phyloP scores from a whole-genome alignment of 345 rosid species.

The Combretum micranthum region DNA sequence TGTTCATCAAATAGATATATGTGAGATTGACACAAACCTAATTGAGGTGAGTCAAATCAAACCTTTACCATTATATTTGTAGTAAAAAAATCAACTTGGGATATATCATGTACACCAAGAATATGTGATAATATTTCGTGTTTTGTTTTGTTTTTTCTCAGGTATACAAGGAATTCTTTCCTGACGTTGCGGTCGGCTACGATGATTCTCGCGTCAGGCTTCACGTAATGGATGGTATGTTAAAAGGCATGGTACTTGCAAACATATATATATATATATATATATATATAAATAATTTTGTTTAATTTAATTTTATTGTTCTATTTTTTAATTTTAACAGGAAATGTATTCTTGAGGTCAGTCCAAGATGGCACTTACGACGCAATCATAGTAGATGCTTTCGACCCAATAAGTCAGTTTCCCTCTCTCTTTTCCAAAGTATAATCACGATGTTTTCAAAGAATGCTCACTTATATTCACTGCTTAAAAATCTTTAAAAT shows the following conservation, averaged over 20 bases:
- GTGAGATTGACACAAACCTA: conserved; percentile 66
- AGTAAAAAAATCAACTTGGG: no score
- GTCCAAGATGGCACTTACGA: conserved; percentile 47
- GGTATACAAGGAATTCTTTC: conserved; percentile 67
- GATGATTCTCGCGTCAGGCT: conserved; percentile 61
- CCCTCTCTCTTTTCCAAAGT: not conserved
- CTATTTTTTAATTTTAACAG: conserved; percentile 25
- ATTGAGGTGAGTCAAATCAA: conserved; percentile 51
- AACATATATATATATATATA: no score
- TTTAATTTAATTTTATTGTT: not conserved
- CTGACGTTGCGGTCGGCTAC: conserved; percentile 60
- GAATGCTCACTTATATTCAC: no score
- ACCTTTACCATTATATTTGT: not conserved
- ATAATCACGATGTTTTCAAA: no score
- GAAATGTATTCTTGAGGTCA: conserved; percentile 44
- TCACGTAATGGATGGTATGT: conserved; percentile 54
- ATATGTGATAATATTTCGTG: not conserved
- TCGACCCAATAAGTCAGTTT: conserved; percentile 46
- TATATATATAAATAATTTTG: no score
- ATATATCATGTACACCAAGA: no score
- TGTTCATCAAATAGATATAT: conserved; percentile 55
- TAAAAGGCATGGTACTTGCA: no score
- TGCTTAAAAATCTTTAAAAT: no score
- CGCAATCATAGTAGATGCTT: conserved; percentile 59
- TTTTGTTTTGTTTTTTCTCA: conserved; percentile 10